These are phyloP conservation scores for Mycena galericulata DNA, from an alignment of 768 basidiomycete genomes.

Conservation along the genomic window DNA sequence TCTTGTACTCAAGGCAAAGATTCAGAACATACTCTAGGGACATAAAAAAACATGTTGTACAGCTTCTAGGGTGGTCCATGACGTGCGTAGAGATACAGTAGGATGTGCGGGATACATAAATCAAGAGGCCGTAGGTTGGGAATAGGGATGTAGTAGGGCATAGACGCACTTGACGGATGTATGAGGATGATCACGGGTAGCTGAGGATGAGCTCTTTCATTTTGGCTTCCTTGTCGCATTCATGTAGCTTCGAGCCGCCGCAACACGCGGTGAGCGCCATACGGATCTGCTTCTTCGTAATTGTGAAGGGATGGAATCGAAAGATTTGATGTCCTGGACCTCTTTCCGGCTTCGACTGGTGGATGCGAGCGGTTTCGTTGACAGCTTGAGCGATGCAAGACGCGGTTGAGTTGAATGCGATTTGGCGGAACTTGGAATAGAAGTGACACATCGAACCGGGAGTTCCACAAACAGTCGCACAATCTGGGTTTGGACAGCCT, in stretches of 20 bases:
- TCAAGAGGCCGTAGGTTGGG: too few species aligned
- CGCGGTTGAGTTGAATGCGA: constrained; percentile 62
- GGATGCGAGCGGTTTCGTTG: not conserved
- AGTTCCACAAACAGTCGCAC: constrained; percentile 83
- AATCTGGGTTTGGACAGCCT: constrained; percentile 85
- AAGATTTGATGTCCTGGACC: constrained; percentile 7
- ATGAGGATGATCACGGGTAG: constrained; percentile 62
- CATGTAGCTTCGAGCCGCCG: constrained; percentile 56
- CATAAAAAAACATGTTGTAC: too few species aligned
- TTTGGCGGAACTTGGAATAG: constrained; percentile 60
- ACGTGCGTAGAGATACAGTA: constrained; percentile 8
- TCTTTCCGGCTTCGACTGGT: not conserved
- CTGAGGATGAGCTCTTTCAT: constrained; percentile 74
- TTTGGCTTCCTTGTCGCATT: constrained; percentile 69
- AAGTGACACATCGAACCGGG: constrained; percentile 85
- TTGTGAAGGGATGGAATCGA: constrained; percentile 21
- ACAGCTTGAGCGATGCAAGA: constrained; percentile 50
- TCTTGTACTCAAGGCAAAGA: too few species aligned
- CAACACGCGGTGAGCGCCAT: constrained; percentile 54
- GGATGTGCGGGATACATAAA: constrained; percentile 27
- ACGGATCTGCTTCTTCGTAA: constrained; percentile 48
- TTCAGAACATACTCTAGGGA: too few species aligned
- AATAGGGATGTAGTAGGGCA: not conserved
- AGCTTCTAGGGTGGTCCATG: not conserved
- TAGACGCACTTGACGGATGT: not conserved